These are phyloP conservation scores for Helicosporidium sp. DNA, from an alignment of 139 green algal genomes.

Conservation along the genomic window DNA sequence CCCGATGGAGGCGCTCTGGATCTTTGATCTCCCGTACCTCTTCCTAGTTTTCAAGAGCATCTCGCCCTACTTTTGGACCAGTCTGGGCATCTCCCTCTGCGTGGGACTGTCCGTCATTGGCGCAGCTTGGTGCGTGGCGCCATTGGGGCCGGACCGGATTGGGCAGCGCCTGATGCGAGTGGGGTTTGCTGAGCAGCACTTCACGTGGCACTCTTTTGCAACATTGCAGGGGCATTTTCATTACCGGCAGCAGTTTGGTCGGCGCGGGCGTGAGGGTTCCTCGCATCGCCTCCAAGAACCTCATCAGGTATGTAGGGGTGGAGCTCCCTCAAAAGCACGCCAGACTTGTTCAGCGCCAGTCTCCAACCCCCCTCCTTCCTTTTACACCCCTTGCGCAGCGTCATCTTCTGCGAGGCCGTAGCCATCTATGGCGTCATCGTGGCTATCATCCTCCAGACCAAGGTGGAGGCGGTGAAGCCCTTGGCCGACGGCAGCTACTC, in stretches of 20 bases:
- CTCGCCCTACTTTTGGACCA: slow-evolving; percentile 76
- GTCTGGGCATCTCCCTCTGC: slow-evolving; percentile 58
- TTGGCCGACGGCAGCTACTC: slow-evolving; percentile 17
- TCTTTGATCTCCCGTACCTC: slow-evolving; percentile 64
- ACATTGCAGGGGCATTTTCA: slow-evolving; percentile 89
- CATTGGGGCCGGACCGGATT: too few relatives aligned
- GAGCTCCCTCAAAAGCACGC: neutral
- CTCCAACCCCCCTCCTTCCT: too few relatives aligned
- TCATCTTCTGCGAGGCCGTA: slow-evolving; percentile 98
- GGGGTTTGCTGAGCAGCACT: too few relatives aligned
- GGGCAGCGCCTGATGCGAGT: too few relatives aligned
- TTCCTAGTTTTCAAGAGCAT: slow-evolving; percentile 67
- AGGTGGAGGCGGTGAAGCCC: slow-evolving; percentile 47
- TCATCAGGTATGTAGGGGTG: slow-evolving; percentile 62
- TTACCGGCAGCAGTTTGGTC: slow-evolving; percentile 86
- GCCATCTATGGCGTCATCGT: slow-evolving; percentile 99
- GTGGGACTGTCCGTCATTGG: slow-evolving; percentile 83
- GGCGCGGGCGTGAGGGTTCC: slow-evolving; percentile 82
- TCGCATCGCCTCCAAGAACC: slow-evolving; percentile 95
- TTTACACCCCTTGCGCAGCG: slow-evolving; percentile 25
- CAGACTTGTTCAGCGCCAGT: too few relatives aligned
- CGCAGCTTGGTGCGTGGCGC: slow-evolving; percentile 74
- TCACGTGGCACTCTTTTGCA: too few relatives aligned
- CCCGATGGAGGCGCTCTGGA: slow-evolving; percentile 3
- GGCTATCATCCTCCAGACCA: slow-evolving; percentile 95